These are phyloP conservation scores for Helotiales sp. DNA, from an alignment of 2,329 filamentous ascomycete genomes.

Conservation along the genomic window DNA sequence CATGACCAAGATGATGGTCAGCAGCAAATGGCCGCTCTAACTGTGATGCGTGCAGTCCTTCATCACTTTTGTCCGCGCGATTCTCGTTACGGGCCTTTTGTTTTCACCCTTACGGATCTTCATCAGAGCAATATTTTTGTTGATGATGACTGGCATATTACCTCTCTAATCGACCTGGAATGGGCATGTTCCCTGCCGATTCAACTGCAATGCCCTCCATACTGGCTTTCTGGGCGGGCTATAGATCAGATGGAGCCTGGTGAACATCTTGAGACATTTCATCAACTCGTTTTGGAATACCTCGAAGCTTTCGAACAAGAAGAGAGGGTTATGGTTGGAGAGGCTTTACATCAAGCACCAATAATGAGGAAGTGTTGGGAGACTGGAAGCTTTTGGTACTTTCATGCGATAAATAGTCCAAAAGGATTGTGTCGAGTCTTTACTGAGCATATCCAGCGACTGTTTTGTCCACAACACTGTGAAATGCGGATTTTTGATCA, in stretches of 20 bases:
- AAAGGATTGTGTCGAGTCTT: not conserved
- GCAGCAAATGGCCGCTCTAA: not conserved
- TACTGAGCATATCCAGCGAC: not conserved
- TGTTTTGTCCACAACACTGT: not conserved
- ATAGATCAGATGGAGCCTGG: constrained; percentile 1
- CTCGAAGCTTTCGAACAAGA: not conserved
- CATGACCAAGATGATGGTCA: constrained; percentile 12
- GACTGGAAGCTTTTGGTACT: too few relatives aligned
- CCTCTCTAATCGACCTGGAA: not conserved
- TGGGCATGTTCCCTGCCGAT: not conserved
- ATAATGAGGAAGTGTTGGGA: constrained; percentile 2
- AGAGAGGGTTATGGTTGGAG: constrained; percentile 2
- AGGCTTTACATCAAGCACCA: not conserved
- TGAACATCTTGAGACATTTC: not conserved
- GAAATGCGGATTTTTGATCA: constrained; percentile 1
- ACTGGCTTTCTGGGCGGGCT: not conserved
- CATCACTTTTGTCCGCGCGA: not conserved
- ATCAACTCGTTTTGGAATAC: not conserved
- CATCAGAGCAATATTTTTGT: constrained; percentile 7
- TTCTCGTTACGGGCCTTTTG: not conserved
- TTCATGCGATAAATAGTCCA: not conserved
- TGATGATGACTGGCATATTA: not conserved
- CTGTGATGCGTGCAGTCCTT: not conserved
- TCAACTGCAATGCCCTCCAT: not conserved
- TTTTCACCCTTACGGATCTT: constrained; percentile 4